phyloP scores from a whole-genome alignment of 768 basidiomycete genomes.

The Boletus tomentosulus region DNA sequence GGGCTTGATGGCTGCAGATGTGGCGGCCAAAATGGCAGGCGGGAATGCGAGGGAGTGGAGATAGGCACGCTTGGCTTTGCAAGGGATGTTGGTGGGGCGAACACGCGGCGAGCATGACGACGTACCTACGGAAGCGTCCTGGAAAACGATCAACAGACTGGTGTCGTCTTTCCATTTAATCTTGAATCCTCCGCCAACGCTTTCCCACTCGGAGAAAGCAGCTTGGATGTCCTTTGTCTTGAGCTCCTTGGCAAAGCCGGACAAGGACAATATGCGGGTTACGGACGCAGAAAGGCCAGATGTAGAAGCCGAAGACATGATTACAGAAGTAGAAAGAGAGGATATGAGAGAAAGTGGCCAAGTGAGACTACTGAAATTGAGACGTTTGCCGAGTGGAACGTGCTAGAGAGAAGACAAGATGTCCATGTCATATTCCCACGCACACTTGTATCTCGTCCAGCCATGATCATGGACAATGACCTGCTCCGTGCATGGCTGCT shows the following conservation, averaged over 20 bases:
- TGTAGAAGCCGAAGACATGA: slow-evolving; percentile 63
- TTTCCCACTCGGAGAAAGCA: slow-evolving; percentile 88
- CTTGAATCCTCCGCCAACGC: slow-evolving; percentile 86
- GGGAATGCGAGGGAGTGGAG: slow-evolving; percentile 84
- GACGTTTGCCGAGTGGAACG: slow-evolving; percentile 29
- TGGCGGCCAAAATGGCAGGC: slow-evolving; percentile 59
- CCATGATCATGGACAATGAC: slow-evolving; percentile 59
- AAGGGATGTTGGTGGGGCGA: not conserved
- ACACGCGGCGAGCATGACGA: slow-evolving; percentile 15
- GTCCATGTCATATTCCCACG: not conserved
- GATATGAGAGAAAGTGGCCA: slow-evolving; percentile 16
- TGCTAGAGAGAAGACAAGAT: slow-evolving; percentile 6
- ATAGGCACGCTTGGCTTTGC: slow-evolving; percentile 44
- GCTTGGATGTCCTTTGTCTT: slow-evolving; percentile 96
- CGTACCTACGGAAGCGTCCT: slow-evolving; percentile 86
- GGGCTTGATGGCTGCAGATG: slow-evolving; percentile 67
- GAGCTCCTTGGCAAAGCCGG: slow-evolving; percentile 91
- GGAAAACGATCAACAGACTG: slow-evolving; percentile 91
- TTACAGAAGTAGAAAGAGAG: slow-evolving; percentile 13
- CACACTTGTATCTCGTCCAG: not conserved
- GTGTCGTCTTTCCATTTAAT: slow-evolving; percentile 99
- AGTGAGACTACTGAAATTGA: slow-evolving; percentile 13
- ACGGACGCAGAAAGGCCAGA: slow-evolving; percentile 89
- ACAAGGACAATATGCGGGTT: slow-evolving; percentile 88
- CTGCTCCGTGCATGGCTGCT: slow-evolving; percentile 75